Evolutionary conservation across 257 asterid genomes (phyloP), one percentile per base, ranked within the genome.

Genomic region (Craterostigma plantagineum): DNA sequence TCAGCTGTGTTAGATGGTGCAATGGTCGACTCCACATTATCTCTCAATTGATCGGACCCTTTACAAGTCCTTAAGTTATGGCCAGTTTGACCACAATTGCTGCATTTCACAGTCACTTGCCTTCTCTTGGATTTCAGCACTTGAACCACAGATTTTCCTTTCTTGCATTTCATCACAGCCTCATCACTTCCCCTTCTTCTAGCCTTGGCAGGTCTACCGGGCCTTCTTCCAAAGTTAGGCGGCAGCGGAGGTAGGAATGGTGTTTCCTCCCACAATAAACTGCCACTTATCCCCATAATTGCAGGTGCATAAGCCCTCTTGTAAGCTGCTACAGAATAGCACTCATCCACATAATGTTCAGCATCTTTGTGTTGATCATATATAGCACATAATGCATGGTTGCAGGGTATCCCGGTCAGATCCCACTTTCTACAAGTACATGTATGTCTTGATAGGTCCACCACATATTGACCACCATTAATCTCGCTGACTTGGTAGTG

Each of bases 161-260:
- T 40, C 42, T 8, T 7, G 9, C 10, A 23, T 23, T 47, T 47
- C 3, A 4, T 47, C 0, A 7, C 10, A 0, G 16, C 33, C 12
- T 47, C 52, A 34, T 47, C 52, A 0, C 7, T 5, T 10, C 14
- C 53, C 6, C 43, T 36, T 35, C 44, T 48, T 27, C 51, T 47
- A 2, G 9, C 27, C 5, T 13, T 37, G 0, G 41, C 3, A 0
- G 34, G 53, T 18, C 35, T 48, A 23, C 44, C 53, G 0, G 18
- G 43, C 0, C 15, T 10, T 10, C 44, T 48, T 4, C 44, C 44
- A 48, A 35, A 35, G 11, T 48, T 48, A 5, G 35, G 44, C 1
- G 53, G 34, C 1, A 48, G 13, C 7, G 44, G 53, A 3, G 53
- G 53, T 35, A 48, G 18, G 14, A n/a, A 48, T 6, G 17, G 1